phyloP scores from a whole-genome alignment of 495 filamentous ascomycete species.

The Letharia columbiana region DNA sequence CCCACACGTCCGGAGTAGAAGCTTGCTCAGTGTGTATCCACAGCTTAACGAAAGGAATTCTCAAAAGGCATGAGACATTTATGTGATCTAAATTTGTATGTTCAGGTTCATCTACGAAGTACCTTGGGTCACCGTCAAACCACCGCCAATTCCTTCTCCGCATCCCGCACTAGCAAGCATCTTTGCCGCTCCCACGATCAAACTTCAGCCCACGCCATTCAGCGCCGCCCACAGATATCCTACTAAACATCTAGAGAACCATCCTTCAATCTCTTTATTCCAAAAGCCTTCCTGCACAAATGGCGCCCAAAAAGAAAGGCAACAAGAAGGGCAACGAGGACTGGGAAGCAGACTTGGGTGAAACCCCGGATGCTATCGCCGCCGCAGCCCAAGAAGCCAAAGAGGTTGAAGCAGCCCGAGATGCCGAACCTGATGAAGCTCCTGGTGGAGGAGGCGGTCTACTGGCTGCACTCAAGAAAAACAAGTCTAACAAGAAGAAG shows the following conservation, averaged over 20 bases:
- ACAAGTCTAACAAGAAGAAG: slow-evolving; percentile 84
- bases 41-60: too few species aligned
- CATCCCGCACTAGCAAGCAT: slow-evolving; percentile 10
- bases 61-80: background rate
- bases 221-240: background rate
- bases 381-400: slow-evolving; percentile 41
- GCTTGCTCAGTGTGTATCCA: background rate
- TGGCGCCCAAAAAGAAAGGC: slow-evolving; percentile 93
- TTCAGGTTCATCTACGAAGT: background rate
- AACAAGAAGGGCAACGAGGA: slow-evolving; percentile 81
- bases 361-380: slow-evolving; percentile 47
- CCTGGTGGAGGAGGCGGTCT: slow-evolving; percentile 58
- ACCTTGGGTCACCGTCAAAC: background rate
- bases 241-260: background rate
- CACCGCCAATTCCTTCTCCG: background rate
- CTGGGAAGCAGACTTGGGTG: slow-evolving; percentile 95
- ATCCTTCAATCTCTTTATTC: background rate
- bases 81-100: background rate
- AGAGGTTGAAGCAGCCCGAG: slow-evolving; percentile 38
- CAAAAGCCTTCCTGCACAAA: slow-evolving; percentile 26
- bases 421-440: slow-evolving; percentile 38
- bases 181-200: background rate
- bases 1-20: background rate
- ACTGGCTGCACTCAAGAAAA: slow-evolving; percentile 81
- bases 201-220: background rate